These are phyloP conservation scores for Phaseolus coccineus DNA, from an alignment of 331 rosid genomes.

Conservation along the genomic window DNA sequence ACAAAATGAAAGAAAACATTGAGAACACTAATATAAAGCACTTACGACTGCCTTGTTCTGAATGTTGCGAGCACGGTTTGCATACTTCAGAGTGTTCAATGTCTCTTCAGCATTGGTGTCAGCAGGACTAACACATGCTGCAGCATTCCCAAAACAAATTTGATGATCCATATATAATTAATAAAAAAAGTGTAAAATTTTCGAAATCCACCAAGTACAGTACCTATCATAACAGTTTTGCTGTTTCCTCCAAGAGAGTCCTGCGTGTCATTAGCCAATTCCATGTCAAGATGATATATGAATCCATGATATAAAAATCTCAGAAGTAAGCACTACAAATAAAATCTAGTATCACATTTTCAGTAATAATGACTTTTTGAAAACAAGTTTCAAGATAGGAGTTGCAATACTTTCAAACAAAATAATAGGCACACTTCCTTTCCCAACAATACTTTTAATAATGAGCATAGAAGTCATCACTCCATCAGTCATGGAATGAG, in stretches of 20 bases:
- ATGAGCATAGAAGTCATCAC: neutral
- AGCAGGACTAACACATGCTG: conserved; percentile 99
- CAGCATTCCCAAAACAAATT: conserved; percentile 31
- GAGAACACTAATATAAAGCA: conserved; percentile 15
- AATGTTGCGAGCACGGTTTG: conserved; percentile 97
- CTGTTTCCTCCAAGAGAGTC: conserved; percentile 98
- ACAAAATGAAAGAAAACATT: conserved; percentile 1
- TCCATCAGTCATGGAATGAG: neutral
- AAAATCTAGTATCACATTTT: conserved; percentile 26
- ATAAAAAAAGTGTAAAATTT: neutral
- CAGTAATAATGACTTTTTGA: neutral
- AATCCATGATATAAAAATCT: conserved; percentile 16
- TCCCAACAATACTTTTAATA: conserved; percentile 1
- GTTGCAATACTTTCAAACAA: conserved; percentile 13
- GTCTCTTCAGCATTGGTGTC: conserved; percentile 98
- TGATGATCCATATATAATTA: neutral
- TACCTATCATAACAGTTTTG: conserved; percentile 99
- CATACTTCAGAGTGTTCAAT: conserved; percentile 88
- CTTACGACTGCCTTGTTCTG: conserved; percentile 97
- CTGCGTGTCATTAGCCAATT: conserved; percentile 55
- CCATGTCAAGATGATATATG: conserved; percentile 35
- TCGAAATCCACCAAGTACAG: conserved; percentile 23
- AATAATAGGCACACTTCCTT: neutral
- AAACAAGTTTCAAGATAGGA: conserved; percentile 19
- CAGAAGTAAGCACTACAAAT: neutral